A percentile compares a stretch with the other conserved stretches of the same genome.
These are phyloP conservation scores for Fusarium scirpi DNA, from an alignment of 2,329 filamentous ascomycete genomes.

Conservation along the genomic window DNA sequence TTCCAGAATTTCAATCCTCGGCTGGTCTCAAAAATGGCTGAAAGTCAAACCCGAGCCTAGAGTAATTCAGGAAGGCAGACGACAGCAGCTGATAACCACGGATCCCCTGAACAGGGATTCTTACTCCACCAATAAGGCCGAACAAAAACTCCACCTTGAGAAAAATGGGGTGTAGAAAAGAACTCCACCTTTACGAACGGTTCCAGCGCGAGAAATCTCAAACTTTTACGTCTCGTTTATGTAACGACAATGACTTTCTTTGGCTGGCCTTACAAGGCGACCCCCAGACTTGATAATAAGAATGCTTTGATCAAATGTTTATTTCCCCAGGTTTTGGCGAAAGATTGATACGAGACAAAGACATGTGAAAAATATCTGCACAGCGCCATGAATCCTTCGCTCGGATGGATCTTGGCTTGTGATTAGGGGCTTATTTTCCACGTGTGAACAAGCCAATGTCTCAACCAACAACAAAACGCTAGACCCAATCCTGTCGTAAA, in stretches of 20 bases:
- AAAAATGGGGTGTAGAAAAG: neutral
- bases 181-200: too few relatives aligned
- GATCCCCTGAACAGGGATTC: neutral
- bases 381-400: neutral
- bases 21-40: neutral
- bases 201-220: constrained; percentile 1
- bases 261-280: constrained; percentile 30
- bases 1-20: neutral
- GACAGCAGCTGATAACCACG: neutral
- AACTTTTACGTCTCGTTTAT: constrained; percentile 45
- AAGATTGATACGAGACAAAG: constrained; percentile 1
- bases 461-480: neutral
- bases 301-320: neutral
- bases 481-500: neutral
- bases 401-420: constrained; percentile 32
- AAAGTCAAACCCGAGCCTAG: neutral
- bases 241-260: constrained; percentile 41
- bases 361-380: neutral
- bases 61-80: neutral
- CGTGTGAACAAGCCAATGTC: constrained; percentile 17
- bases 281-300: constrained; percentile 35
- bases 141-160: neutral
- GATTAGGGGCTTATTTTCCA: constrained; percentile 32
- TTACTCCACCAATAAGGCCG: neutral
- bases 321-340: constrained; percentile 38